Evolutionary conservation across 345 rosid species (phyloP).

Genomic region (Salix dunnii): DNA sequence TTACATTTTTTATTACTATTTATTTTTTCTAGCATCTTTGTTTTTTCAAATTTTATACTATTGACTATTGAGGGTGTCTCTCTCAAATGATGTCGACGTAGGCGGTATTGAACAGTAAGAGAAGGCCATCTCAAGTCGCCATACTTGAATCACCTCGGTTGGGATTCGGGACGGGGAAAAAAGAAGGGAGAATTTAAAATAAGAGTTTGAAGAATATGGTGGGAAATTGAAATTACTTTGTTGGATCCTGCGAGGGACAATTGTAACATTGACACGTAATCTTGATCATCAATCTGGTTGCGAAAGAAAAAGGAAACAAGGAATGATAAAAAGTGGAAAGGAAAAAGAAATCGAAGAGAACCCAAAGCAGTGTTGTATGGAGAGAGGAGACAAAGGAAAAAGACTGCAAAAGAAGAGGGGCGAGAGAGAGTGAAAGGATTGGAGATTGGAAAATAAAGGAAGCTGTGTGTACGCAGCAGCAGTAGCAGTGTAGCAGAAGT

Average conservation of each 20-base stretch:
- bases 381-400: neutral
- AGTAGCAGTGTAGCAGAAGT: neutral
- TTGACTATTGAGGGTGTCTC: too few relatives aligned
- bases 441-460: neutral
- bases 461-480: neutral
- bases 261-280: slow-evolving; percentile 18
- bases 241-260: slow-evolving; percentile 67
- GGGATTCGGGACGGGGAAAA: neutral
- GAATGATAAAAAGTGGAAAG: slow-evolving; percentile 54
- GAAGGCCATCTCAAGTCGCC: neutral
- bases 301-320: slow-evolving; percentile 42
- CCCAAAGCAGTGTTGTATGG: slow-evolving; percentile 11
- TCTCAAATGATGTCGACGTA: too few relatives aligned
- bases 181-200: neutral
- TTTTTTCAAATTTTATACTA: too few relatives aligned
- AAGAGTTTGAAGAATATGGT: slow-evolving; percentile 9
- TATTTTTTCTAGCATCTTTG: too few relatives aligned
- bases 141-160: neutral
- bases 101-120: neutral
- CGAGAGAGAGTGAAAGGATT: neutral
- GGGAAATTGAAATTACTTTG: slow-evolving; percentile 40
- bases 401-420: neutral
- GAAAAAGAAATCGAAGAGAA: slow-evolving; percentile 39
- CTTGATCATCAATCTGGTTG: slow-evolving; percentile 17
- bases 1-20: too few relatives aligned